Base-by-base conservation (phyloP, 192 early-diverging fungal species). In the Backusella circina region DNA sequence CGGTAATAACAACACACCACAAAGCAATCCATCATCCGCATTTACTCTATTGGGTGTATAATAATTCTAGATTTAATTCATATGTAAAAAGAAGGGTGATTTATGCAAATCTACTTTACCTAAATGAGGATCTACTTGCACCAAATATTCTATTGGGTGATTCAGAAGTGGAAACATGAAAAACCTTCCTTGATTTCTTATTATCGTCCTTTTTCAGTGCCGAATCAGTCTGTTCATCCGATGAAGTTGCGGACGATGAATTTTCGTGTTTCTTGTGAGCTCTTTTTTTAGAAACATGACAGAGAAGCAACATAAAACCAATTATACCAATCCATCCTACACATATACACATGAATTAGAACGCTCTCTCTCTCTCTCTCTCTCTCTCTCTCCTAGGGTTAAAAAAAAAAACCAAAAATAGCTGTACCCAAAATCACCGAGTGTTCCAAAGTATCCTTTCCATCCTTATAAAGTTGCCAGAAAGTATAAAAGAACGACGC, bases 11-110 rank as follows among this genome's bases (percentile, higher is more conserved):
- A 88, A 64, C 12, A 82, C 80, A 35, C 85, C 85, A 51, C 85
- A 90, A 18, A 90, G 78, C 32, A 86, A 74, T 65, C 88, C 88
- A 75, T 88, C 87, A 65, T 90, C 88, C 10, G 84, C 88, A 41
- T 84, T 84, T 38, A 71, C 78, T 75, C 88, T 90, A 65, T 18
- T 33, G n/a, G n/a, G 6, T 9, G 33, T 26, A 51, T 9, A 23
- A 23, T 36, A 50, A 9, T 16, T 12, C 4, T 50, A 44, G n/a
- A 32, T 18, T 18, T 10, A 16, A 8, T 36, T 15, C 2, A 37
- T n/a, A n/a, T n/a, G n/a, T 32, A 57, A 10, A 39, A 12, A 12
- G 12, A 37, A 39, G 12, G 12, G 0, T 8, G 10, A 12, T 47
- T 47, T 47, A 47, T n/a, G 44, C 44, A 47, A 47, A 47, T n/a